Base-by-base conservation (phyloP, 148 eudicot species). In the Chenopodium suecicum region DNA sequence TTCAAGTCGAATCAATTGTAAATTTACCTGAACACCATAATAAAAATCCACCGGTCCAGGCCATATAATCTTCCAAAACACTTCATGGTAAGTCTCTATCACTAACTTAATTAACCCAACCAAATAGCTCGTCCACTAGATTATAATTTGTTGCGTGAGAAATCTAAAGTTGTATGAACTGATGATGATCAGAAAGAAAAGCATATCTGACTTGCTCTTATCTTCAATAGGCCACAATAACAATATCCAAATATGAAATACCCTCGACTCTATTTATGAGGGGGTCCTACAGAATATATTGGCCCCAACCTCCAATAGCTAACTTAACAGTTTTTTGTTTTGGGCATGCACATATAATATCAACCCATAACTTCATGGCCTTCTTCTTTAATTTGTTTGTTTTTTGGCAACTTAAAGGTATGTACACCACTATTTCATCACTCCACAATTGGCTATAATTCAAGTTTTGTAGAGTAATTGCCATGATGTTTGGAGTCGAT, bases 221-320 rank as follows among this genome's bases (percentile, higher is more conserved):
- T 46, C 80, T 65, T 66, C 32, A 78, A 75, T 25, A 48, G 4
- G 11, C 66, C 72, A 13, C 46, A 58, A 58, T 60, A 73, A 13
- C 46, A 58, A 58, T 60, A 73, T 73, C 77, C 63, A 81, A 81
- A 47, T 41, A 41, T 6, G 44, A 41, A 41, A 41, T 32, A 64
- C 16, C 13, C 19, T 48, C 37, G 37, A 34, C 37, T 34, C 17
- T n/a, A 29, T 64, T 19, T 73, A 13, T 48, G 17, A 22, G 8
- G 9, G 64, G 83, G 79, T 16, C 79, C 84, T 54, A 75, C 64
- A 2, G 75, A 69, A 76, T 82, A 68, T 76, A 52, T 22, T 44
- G 75, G 76, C 66, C 27, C 73, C 72, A 80, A 84, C 66, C 37
- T 76, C 77, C 83, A 83, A 79, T 79, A 34, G 70, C 75, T 74